A percentile compares a stretch with the other conserved stretches of the same genome.
Evolutionary conservation across 306 rosid species (phyloP).

Genomic region (Morella rubra): DNA sequence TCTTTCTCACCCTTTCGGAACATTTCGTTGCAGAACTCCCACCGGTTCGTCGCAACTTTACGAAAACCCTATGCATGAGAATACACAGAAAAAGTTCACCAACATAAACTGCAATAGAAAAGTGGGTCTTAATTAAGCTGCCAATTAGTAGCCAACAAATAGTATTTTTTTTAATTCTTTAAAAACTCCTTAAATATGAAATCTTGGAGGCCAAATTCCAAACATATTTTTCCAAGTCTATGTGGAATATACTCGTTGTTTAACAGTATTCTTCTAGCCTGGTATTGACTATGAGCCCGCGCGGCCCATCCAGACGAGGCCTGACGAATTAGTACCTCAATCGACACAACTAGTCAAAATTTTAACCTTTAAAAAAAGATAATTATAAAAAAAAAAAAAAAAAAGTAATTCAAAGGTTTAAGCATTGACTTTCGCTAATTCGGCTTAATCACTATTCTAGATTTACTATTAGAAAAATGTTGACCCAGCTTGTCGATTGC

Average conservation of each 20-base stretch:
- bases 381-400: neutral
- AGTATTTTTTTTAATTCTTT: too few relatives aligned
- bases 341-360: neutral
- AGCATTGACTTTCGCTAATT: neutral
- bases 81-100: neutral
- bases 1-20: constrained; percentile 80
- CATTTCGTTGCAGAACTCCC: constrained; percentile 87
- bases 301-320: neutral
- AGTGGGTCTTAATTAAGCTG: too few relatives aligned
- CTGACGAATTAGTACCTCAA: neutral
- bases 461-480: neutral
- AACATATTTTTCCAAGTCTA: neutral
- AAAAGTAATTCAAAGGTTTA: neutral
- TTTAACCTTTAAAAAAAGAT: neutral
- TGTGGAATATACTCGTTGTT: neutral
- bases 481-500: neutral
- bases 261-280: neutral
- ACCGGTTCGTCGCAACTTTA: constrained; percentile 70
- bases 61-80: constrained; percentile 64
- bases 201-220: neutral
- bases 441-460: neutral
- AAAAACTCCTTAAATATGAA: too few relatives aligned
- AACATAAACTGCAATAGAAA: too few relatives aligned
- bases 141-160: too few relatives aligned
- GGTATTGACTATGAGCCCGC: neutral